Base-by-base conservation (phyloP, 2,329 filamentous ascomycete genomes). In the Eutypa lata region DNA sequence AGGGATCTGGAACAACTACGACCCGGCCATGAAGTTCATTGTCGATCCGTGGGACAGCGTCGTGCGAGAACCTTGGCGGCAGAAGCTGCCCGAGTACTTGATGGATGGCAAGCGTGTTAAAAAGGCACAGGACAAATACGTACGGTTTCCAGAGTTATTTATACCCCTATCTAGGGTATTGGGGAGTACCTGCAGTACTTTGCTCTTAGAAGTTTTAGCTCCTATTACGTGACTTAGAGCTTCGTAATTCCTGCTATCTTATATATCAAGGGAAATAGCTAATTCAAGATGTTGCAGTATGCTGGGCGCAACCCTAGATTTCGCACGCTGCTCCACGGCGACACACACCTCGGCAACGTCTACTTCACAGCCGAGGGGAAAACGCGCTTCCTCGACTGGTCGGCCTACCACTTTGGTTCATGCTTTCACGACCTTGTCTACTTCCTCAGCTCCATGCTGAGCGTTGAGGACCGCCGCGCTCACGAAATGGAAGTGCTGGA, bases 361-460 rank as follows among this genome's bases (percentile, higher is more conserved):
- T 76, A 72, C 59, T 69, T 76, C 45, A 68, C 69, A 1, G 55
- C 64, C 2, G 63, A 68, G 2, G 67, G 66, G 0, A 47, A 60
- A 19, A 70, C 67, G 2, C 65, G 72, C 1, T 76, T 76, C 57
- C 53, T 76, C 1, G 73, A 76, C 63, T 76, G 72, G 72, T 70
- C 69, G 22, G 68, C 67, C 1, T 68, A 70, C 33, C 71, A 75
- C 57, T 71, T 74, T 33, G 72, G 67, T 1, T 74, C 71, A 3
- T 70, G 67, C 50, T 73, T 76, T 53, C 74, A 76, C 51, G 74
- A 76, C 49, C 58, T 76, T 3, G 67, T 68, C 7, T 76, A 76
- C 57, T 67, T 68, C 53, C 65, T 76, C 59, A 70, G 70, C 1
- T 65, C 68, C 3, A 67, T 69, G 57, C 54, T 76, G 47, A 69